Evolutionary conservation across 2,329 filamentous ascomycete genomes (phyloP), one percentile per base, ranked within the genome.

Genomic region (Colletotrichum musicola): DNA sequence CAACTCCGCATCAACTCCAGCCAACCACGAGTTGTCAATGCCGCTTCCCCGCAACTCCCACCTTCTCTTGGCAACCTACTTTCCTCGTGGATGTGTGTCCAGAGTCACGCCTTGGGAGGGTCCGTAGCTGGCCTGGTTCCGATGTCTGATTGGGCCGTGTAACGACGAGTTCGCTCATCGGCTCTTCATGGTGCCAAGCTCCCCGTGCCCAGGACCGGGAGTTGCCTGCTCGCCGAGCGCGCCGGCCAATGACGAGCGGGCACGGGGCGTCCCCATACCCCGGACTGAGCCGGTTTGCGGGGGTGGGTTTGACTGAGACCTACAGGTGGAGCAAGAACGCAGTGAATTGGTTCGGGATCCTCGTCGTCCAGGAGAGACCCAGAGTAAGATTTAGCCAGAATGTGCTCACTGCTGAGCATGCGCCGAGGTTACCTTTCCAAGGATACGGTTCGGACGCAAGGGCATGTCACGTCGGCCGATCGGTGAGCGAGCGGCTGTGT

Each of bases 11-110:
- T 20, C 20, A 16, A 10, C 9, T 20, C 2, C 13, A 14, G 44
- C 64, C 59, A 63, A 63, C 51, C 51, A 56, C 13, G 16, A 5
- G 5, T n/a, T 10, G 7, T 6, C 64, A 63, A 67, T 63, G 58
- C 50, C 64, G 64, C 64, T 51, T 56, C 64, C 44, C 64, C 64
- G 44, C 64, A 68, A 40, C 40, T 18, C 27, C 40, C 25, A 18
- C 35, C 6, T 47, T 13, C 1, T 25, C 40, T 68, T 68, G 54
- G 53, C 46, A 63, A 14, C 22, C 7, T 30, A 12, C 40, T 47
- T 9, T 5, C 6, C 13, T 7, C 9, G 1, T 30, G 16, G 16
- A 27, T 10, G 42, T 49, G 9, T 53, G 35, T 30, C 22, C 3
- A 35, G 25, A 12, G 38, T 50, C 16, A 58, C 30, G 42, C 30